Conservation (phyloP, 2,329 filamentous ascomycete genomes). For the Aspergillus glaucus region DNA sequence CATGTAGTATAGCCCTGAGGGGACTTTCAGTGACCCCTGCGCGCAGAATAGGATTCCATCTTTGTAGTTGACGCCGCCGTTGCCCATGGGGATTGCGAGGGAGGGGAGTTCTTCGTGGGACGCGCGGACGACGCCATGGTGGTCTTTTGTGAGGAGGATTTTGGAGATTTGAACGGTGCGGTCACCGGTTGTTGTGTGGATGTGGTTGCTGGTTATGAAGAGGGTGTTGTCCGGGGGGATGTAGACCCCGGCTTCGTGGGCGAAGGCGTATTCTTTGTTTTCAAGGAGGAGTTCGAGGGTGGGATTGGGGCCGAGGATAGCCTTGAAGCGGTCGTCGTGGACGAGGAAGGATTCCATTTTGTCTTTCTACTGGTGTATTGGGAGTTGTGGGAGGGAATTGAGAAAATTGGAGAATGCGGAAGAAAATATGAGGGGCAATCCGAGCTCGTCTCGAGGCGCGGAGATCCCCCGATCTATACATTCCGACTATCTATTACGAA, state of each 20-base stretch:
- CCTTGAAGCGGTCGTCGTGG: constrained; percentile 15
- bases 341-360: constrained; percentile 3
- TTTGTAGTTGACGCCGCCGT: constrained; percentile 46
- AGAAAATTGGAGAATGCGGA: not conserved
- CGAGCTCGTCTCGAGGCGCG: not conserved
- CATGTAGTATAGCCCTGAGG: constrained; percentile 13
- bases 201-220: constrained; percentile 35
- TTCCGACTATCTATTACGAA: constrained; percentile 1
- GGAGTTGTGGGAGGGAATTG: too few species aligned
- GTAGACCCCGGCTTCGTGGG: constrained; percentile 44
- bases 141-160: constrained; percentile 2
- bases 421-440: not conserved
- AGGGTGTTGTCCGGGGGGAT: constrained; percentile 24
- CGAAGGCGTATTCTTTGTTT: constrained; percentile 39
- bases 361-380: not conserved
- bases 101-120: constrained; percentile 1
- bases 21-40: constrained; percentile 25
- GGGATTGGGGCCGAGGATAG: constrained; percentile 32
- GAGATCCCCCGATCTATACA: not conserved
- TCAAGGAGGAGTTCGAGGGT: constrained; percentile 32
- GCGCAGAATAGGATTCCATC: constrained; percentile 38
- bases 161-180: constrained; percentile 20
- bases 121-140: not conserved
- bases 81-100: constrained; percentile 38
- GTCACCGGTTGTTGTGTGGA: constrained; percentile 7